A percentile compares a stretch with the other conserved stretches of the same genome.
Evolutionary conservation across 2,329 filamentous ascomycete genomes (phyloP).

Genomic region (Alternaria dauci): DNA sequence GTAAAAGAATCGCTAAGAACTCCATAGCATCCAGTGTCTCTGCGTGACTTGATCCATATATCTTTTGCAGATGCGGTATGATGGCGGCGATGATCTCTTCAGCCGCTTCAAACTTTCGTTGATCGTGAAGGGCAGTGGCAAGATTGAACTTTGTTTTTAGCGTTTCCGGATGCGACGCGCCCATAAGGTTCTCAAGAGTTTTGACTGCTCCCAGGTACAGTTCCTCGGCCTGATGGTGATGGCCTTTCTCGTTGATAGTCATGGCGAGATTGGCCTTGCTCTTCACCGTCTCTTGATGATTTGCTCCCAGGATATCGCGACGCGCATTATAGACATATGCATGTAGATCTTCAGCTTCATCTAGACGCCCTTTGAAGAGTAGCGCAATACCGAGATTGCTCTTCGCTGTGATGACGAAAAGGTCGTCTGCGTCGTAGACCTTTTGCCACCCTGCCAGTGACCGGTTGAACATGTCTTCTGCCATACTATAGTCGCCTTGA

Average conservation of each 20-base stretch:
- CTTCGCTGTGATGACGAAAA: neutral
- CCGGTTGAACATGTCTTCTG: neutral
- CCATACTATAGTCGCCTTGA: neutral
- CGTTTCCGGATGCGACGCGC: neutral
- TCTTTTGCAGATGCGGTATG: neutral
- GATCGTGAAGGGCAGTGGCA: neutral
- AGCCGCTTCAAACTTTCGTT: neutral
- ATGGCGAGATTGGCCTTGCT: slow-evolving; percentile 2
- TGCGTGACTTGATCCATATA: neutral
- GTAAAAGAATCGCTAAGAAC: neutral
- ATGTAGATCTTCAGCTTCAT: slow-evolving; percentile 5
- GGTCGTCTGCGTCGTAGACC: neutral
- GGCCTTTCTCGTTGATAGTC: neutral
- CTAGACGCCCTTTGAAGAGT: neutral
- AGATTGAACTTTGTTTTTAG: neutral
- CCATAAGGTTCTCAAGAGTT: neutral
- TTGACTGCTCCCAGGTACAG: neutral
- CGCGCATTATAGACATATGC: neutral
- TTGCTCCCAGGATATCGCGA: neutral
- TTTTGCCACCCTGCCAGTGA: neutral
- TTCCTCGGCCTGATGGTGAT: neutral
- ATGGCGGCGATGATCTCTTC: neutral
- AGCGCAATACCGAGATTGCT: slow-evolving; percentile 39
- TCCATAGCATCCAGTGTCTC: neutral
- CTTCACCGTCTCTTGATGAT: slow-evolving; percentile 12